Evolutionary conservation across 768 basidiomycete genomes (phyloP).

Genomic region (Cystofilobasidium bisporidii): DNA sequence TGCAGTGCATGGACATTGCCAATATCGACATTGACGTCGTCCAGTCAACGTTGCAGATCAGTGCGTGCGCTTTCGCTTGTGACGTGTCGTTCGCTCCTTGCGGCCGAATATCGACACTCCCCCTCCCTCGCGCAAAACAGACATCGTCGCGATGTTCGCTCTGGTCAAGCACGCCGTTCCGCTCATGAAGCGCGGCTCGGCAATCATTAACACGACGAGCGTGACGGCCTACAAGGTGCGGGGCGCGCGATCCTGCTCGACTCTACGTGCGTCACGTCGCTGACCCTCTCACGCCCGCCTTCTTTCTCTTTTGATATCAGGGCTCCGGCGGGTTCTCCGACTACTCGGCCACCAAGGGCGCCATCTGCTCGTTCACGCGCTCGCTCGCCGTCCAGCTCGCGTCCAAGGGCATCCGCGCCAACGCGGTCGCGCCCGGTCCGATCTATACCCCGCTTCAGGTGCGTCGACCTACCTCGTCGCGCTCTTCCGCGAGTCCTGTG

Average conservation of each 20-base stretch:
- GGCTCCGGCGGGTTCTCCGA: conserved; percentile 41
- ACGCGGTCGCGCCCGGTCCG: conserved; percentile 49
- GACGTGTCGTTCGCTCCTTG: neutral
- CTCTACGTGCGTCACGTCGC: neutral
- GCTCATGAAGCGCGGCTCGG: conserved; percentile 51
- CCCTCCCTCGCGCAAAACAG: neutral
- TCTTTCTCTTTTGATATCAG: no score
- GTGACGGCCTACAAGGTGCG: conserved; percentile 48
- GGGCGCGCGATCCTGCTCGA: neutral
- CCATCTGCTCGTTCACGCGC: conserved; percentile 49
- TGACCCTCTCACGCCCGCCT: no score
- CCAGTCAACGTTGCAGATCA: conserved; percentile 47
- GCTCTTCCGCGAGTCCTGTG: no score
- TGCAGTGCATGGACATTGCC: conserved; percentile 45
- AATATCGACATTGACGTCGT: conserved; percentile 50
- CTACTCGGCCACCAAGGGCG: conserved; percentile 54
- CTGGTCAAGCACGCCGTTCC: conserved; percentile 52
- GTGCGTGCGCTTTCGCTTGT: neutral
- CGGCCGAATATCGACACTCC: no score
- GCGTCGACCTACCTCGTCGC: no score
- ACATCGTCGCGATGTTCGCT: conserved; percentile 55
- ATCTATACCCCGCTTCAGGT: conserved; percentile 48
- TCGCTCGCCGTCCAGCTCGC: conserved; percentile 50
- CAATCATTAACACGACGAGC: conserved; percentile 56
- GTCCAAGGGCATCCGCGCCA: conserved; percentile 53